Base-by-base conservation (phyloP, 2,329 filamentous ascomycete genomes). In the Aureobasidium pullulans region DNA sequence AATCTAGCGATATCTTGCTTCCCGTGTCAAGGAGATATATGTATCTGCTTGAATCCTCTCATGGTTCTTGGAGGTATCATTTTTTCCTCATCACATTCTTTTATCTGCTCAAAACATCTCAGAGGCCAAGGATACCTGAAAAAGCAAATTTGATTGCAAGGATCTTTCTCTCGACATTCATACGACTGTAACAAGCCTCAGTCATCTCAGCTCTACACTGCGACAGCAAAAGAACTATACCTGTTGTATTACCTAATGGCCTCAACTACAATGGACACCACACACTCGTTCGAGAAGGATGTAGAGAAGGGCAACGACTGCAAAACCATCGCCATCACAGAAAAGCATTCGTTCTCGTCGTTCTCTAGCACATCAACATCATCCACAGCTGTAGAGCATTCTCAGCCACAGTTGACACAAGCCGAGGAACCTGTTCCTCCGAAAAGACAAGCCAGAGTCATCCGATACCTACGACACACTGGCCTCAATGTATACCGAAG, bases 401-500 rank as follows among this genome's bases (percentile, higher is more conserved):
- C 52, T 6, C 23, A 32, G 6, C 29, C 52, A 1, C 23, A 46
- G n/a, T 56, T n/a, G 11, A 46, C 8, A n/a, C 28, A 36, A 37
- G 3, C 23, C 8, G 43, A 48, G 23, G 32, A 46, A 13, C 5
- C 31, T 15, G 34, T 57, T n/a, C 52, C 40, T 6, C 52, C 54
- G 28, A 59, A 63, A 13, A 52, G 60, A 37, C 64, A 46, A 36
- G 29, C 34, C n/a, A 48, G 48, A 10, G 16, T 53, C 19, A 23
- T 59, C 8, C 47, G 57, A 37, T 59, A 65, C 49, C 43, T 67
- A 1, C 64, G 66, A 44, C 66, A 66, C 67, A 75, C 50, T 10
- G 61, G 64, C 36, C 64, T 70, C 56, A 67, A 63, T 15, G 63
- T 63, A 6, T 73, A 73, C 54, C 67, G 68, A 10, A 59, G 69